A percentile compares a stretch with the other conserved stretches of the same genome.
These are phyloP conservation scores for Trametes villosa DNA, from an alignment of 768 basidiomycete genomes.

Conservation along the genomic window DNA sequence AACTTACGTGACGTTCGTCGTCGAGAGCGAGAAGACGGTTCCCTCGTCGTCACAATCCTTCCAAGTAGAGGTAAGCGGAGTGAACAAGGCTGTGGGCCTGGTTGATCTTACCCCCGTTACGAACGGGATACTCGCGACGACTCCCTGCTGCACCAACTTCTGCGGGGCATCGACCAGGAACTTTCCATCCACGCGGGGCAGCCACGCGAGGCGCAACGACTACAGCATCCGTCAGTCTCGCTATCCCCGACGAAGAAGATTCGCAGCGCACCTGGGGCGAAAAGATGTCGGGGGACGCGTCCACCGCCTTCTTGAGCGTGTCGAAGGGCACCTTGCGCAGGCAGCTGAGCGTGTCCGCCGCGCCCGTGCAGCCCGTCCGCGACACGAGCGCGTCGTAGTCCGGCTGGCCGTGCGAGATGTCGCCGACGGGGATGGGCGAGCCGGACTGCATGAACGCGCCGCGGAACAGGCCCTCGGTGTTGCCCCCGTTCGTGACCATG, in stretches of 20 bases:
- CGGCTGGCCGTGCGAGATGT: constrained; percentile 33
- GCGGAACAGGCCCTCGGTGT: constrained; percentile 30
- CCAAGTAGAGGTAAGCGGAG: not conserved
- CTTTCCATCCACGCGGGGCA: constrained; percentile 53
- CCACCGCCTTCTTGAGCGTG: constrained; percentile 37
- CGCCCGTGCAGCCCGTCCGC: constrained; percentile 40
- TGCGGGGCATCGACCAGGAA: constrained; percentile 47
- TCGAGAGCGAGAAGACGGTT: constrained; percentile 41
- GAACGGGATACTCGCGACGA: constrained; percentile 52
- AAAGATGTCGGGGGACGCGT: constrained; percentile 39
- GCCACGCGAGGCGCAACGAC: constrained; percentile 53
- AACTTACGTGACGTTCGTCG: constrained; percentile 35
- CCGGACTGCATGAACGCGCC: constrained; percentile 44
- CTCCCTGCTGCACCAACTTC: constrained; percentile 47
- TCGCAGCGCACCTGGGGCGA: constrained; percentile 38
- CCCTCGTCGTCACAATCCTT: constrained; percentile 62
- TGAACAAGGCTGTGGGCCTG: too few species aligned
- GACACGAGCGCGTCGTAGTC: constrained; percentile 47
- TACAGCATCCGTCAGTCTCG: constrained; percentile 35
- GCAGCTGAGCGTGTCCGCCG: constrained; percentile 46
- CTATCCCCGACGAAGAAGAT: not conserved
- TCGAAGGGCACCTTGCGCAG: constrained; percentile 42
- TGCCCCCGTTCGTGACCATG: constrained; percentile 30
- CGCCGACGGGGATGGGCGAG: constrained; percentile 23
- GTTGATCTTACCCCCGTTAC: constrained; percentile 41